phyloP scores from a whole-genome alignment of 768 basidiomycete species.

The Lentinula detonsa region DNA sequence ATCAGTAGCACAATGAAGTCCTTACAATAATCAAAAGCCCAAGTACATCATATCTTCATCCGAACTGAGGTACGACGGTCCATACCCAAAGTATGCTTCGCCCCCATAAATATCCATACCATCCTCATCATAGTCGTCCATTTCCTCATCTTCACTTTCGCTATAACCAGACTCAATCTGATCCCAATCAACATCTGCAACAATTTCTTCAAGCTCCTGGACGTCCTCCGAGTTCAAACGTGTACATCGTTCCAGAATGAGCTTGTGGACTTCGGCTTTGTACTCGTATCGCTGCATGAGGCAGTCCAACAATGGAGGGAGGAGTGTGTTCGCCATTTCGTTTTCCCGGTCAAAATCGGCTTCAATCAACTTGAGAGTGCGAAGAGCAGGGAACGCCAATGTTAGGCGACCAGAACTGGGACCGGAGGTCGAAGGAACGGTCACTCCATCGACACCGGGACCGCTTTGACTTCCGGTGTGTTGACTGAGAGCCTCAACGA shows the following conservation, averaged over 20 bases:
- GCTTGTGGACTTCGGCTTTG: conserved; percentile 5
- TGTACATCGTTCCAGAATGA: not conserved
- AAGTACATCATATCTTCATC: conserved; percentile 4
- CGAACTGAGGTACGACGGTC: not conserved
- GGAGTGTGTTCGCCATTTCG: not conserved
- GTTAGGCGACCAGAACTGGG: not conserved
- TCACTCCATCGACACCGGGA: not conserved
- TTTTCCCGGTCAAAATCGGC: conserved; percentile 4
- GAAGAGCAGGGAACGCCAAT: conserved; percentile 6
- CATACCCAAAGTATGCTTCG: conserved; percentile 2
- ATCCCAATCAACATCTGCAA: conserved; percentile 8
- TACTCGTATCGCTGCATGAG: conserved; percentile 5
- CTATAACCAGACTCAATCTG: not conserved
- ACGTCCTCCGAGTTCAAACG: conserved; percentile 24
- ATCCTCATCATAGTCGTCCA: conserved; percentile 1
- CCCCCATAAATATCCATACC: not conserved
- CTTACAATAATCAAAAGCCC: not conserved
- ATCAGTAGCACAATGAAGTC: too few species aligned
- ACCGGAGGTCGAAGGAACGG: not conserved
- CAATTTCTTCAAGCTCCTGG: conserved; percentile 13
- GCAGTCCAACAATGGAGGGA: conserved; percentile 2
- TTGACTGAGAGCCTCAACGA: conserved; percentile 18
- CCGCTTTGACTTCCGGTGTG: not conserved
- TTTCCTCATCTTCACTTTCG: conserved; percentile 5
- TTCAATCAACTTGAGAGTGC: not conserved